Conservation (phyloP, 1,284 basidiomycete genomes). For the Boletus mariae region DNA sequence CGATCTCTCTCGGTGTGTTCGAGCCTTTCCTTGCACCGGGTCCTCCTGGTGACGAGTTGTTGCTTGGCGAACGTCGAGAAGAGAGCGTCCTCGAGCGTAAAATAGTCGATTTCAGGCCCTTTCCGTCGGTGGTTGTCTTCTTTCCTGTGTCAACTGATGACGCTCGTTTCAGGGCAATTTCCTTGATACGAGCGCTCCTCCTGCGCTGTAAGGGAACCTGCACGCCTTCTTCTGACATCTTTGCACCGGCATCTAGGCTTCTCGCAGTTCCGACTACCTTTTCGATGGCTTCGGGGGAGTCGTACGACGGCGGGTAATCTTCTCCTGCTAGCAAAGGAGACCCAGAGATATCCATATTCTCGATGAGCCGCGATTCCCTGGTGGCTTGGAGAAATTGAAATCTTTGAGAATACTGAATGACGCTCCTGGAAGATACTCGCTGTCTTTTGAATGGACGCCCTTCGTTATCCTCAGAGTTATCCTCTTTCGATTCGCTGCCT, state of each 20-base stretch:
- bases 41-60: not conserved
- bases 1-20: conserved; percentile 13
- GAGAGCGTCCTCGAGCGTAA: conserved; percentile 7
- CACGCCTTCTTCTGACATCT: not conserved
- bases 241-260: not conserved
- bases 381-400: not conserved
- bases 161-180: conserved; percentile 15
- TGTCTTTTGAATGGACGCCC: conserved; percentile 22
- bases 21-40: not conserved
- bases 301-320: not conserved
- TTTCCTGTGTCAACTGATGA: conserved; percentile 6
- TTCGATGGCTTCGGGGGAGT: not conserved
- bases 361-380: conserved; percentile 22
- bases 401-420: not conserved
- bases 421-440: conserved; percentile 2
- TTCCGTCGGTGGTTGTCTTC: not conserved
- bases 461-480: conserved; percentile 6
- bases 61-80: not conserved
- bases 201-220: conserved; percentile 12
- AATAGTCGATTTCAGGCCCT: conserved; percentile 9
- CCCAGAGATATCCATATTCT: conserved; percentile 27
- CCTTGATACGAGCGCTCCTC: conserved; percentile 28
- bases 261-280: not conserved
- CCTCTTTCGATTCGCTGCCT: conserved; percentile 13
- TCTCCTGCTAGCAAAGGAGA: conserved; percentile 24